phyloP scores from a whole-genome alignment of 2,329 filamentous ascomycete species.

The Westerdykella ornata region DNA sequence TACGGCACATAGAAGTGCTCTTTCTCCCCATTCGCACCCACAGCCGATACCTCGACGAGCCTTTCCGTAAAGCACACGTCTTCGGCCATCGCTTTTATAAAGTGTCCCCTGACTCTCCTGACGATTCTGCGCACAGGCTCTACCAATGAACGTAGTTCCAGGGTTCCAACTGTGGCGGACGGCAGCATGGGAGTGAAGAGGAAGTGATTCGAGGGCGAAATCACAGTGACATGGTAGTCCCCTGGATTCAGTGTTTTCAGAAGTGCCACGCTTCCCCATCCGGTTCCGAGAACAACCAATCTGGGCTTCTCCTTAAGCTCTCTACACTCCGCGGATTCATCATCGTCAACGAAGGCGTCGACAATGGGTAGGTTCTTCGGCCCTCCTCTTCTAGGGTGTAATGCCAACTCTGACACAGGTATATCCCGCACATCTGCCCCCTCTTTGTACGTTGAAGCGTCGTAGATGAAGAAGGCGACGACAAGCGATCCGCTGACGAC shows the following conservation, averaged over 20 bases:
- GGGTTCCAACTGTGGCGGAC: conserved; percentile 89
- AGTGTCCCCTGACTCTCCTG: conserved; percentile 72
- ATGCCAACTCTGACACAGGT: conserved; percentile 73
- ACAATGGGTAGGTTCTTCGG: conserved; percentile 93
- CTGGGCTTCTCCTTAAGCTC: conserved; percentile 80
- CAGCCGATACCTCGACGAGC: conserved; percentile 76
- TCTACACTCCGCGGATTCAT: conserved; percentile 65
- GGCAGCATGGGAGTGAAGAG: conserved; percentile 97
- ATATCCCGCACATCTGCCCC: conserved; percentile 62
- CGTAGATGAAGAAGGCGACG: conserved; percentile 84
- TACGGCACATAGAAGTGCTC: conserved; percentile 89
- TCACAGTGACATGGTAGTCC: conserved; percentile 91
- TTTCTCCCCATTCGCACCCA: conserved; percentile 63
- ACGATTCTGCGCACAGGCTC: conserved; percentile 88
- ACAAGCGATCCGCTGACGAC: conserved; percentile 63
- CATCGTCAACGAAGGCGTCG: conserved; percentile 80
- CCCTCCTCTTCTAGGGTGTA: conserved; percentile 74
- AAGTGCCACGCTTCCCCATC: conserved; percentile 89
- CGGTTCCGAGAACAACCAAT: conserved; percentile 85
- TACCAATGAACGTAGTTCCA: conserved; percentile 83
- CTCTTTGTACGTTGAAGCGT: conserved; percentile 83
- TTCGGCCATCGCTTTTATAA: conserved; percentile 77
- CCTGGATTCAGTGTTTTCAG: conserved; percentile 84
- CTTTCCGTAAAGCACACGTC: conserved; percentile 89
- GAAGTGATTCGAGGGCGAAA: conserved; percentile 94